These are phyloP conservation scores for Galerina sulciceps DNA, from an alignment of 768 basidiomycete genomes.

Conservation along the genomic window DNA sequence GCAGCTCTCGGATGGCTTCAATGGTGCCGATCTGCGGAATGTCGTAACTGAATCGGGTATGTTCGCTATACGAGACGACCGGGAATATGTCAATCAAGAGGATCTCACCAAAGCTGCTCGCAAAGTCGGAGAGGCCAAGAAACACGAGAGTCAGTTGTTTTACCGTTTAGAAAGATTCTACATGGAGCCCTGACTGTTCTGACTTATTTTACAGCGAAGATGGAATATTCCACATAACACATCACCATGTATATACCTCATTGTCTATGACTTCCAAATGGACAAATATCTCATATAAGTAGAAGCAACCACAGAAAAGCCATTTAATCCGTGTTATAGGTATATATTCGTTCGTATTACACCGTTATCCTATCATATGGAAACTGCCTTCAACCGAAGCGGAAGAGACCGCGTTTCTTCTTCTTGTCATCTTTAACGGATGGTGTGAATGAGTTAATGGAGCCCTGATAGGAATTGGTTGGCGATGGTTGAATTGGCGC, in stretches of 20 bases:
- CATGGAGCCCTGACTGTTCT: slow-evolving; percentile 5
- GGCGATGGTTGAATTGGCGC: slow-evolving; percentile 50
- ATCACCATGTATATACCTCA: slow-evolving; percentile 16
- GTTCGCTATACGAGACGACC: slow-evolving; percentile 98
- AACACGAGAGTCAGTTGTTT: slow-evolving; percentile 85
- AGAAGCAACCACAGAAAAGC: background rate
- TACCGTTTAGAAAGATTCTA: background rate
- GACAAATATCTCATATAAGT: background rate
- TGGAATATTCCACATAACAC: slow-evolving; percentile 53
- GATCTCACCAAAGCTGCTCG: slow-evolving; percentile 95
- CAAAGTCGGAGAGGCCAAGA: slow-evolving; percentile 96
- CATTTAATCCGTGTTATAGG: slow-evolving; percentile 12
- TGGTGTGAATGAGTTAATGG: slow-evolving; percentile 40
- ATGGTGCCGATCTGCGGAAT: slow-evolving; percentile 95
- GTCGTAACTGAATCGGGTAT: slow-evolving; percentile 96
- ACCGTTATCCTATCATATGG: slow-evolving; percentile 15
- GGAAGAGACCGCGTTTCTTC: slow-evolving; percentile 76
- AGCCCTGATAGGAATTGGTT: slow-evolving; percentile 54
- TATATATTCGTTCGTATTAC: slow-evolving; percentile 19
- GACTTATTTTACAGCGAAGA: slow-evolving; percentile 43
- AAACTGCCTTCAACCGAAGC: slow-evolving; percentile 49
- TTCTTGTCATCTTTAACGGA: slow-evolving; percentile 65
- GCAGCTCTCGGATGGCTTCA: slow-evolving; percentile 88
- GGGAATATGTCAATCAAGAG: slow-evolving; percentile 92
- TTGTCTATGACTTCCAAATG: background rate